Percentiles rank a stretch among this genome's conserved stretches.
Evolutionary conservation across 2,329 filamentous ascomycete genomes (phyloP).

Genomic region (Cadophora luteo-olivacea): DNA sequence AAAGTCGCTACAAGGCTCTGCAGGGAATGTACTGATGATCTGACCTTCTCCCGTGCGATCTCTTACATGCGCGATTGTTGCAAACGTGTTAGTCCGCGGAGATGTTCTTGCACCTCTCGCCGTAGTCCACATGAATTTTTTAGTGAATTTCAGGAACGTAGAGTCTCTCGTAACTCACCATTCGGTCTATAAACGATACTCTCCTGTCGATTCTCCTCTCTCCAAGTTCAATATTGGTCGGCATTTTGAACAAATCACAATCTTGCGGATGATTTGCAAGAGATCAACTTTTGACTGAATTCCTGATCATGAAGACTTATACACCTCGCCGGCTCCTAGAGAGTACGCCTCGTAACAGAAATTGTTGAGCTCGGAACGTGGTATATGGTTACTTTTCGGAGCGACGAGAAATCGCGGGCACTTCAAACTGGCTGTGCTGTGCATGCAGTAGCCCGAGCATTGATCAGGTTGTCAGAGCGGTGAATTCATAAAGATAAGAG

Average conservation of each 20-base stretch:
- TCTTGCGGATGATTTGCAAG: background rate
- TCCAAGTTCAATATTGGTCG: slow-evolving; percentile 3
- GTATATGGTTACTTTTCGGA: background rate
- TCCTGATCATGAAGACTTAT: background rate
- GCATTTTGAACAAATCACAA: slow-evolving; percentile 1
- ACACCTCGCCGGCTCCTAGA: background rate
- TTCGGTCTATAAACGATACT: slow-evolving; percentile 2
- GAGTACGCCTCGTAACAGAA: slow-evolving; percentile 1
- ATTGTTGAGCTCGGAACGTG: background rate
- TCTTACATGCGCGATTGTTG: background rate
- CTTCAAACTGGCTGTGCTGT: background rate
- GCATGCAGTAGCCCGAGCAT: slow-evolving; percentile 1
- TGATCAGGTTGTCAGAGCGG: background rate
- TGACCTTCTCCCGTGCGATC: slow-evolving; percentile 2
- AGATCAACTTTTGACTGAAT: background rate
- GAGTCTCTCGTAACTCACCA: background rate
- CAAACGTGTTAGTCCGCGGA: background rate
- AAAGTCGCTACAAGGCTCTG: background rate
- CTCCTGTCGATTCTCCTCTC: slow-evolving; percentile 2
- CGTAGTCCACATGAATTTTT: background rate
- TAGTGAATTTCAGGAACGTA: background rate
- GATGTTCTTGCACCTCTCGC: background rate
- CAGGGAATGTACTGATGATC: background rate
- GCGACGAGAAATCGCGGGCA: background rate
- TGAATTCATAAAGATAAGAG: slow-evolving; percentile 2